These are phyloP conservation scores for Brassica juncea DNA, from an alignment of 345 rosid genomes.

Conservation along the genomic window DNA sequence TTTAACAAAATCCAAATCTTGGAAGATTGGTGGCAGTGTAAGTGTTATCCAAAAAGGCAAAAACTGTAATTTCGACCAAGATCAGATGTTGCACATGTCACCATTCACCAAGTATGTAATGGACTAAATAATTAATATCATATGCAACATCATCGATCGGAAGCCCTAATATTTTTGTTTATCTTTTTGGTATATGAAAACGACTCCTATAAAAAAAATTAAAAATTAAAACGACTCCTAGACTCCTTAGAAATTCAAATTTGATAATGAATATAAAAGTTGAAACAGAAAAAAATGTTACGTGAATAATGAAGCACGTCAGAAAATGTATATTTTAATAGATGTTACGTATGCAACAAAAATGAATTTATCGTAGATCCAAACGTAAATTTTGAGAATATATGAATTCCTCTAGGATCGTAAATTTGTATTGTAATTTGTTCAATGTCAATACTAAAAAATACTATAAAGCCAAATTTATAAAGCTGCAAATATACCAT, in stretches of 20 bases:
- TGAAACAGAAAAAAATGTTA: neutral
- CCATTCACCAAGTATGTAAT: neutral
- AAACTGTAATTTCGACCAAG: neutral
- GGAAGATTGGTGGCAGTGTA: neutral
- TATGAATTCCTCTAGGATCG: neutral
- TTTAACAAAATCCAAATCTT: neutral
- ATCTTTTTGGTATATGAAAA: neutral
- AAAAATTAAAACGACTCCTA: neutral
- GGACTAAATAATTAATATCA: neutral
- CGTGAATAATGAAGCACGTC: neutral
- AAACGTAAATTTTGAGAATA: neutral
- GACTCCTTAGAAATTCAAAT: neutral
- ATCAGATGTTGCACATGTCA: neutral
- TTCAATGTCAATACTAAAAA: neutral
- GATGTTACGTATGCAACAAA: neutral
- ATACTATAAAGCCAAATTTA: neutral
- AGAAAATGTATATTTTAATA: neutral
- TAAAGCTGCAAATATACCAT: neutral
- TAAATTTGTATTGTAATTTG: neutral
- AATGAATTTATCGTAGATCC: neutral
- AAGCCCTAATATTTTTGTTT: neutral
- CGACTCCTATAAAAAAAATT: neutral
- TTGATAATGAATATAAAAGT: neutral
- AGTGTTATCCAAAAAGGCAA: neutral
- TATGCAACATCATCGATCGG: neutral